A percentile compares a stretch with the other conserved stretches of the same genome.
phyloP scores from a whole-genome alignment of 805 yeast species.

The Barnettozyma populi region DNA sequence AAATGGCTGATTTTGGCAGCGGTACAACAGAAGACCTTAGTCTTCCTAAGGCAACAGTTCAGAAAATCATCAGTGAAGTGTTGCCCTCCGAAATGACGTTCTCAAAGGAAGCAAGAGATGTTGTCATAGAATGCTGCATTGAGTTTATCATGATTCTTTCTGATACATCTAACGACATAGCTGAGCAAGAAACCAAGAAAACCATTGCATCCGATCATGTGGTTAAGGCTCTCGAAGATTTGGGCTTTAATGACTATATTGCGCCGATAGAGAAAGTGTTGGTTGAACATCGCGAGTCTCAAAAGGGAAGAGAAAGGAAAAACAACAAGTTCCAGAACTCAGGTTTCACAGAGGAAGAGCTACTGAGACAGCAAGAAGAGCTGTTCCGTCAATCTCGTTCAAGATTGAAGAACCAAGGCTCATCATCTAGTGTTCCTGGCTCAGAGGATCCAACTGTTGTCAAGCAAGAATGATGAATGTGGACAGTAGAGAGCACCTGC shows the following conservation, averaged over 20 bases:
- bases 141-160: constrained; percentile 93
- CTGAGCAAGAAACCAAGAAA: constrained; percentile 92
- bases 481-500: background rate
- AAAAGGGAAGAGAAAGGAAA: constrained; percentile 84
- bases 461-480: constrained; percentile 5
- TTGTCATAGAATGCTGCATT: constrained; percentile 91
- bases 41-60: constrained; percentile 79
- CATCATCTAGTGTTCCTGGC: background rate
- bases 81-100: constrained; percentile 84
- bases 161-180: constrained; percentile 91
- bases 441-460: constrained; percentile 7
- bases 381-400: constrained; percentile 75
- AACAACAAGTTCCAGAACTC: constrained; percentile 90
- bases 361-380: constrained; percentile 88
- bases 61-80: constrained; percentile 86
- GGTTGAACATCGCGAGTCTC: constrained; percentile 80
- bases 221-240: constrained; percentile 76
- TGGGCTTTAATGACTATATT: constrained; percentile 82
- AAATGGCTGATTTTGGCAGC: constrained; percentile 22
- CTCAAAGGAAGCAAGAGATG: constrained; percentile 90
- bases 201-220: constrained; percentile 97
- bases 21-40: constrained; percentile 34
- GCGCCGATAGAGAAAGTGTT: constrained; percentile 76
- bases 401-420: constrained; percentile 40
- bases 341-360: constrained; percentile 88